Base-by-base conservation (phyloP, 2,329 filamentous ascomycete genomes). In the Chrysoporthe cubensis region DNA sequence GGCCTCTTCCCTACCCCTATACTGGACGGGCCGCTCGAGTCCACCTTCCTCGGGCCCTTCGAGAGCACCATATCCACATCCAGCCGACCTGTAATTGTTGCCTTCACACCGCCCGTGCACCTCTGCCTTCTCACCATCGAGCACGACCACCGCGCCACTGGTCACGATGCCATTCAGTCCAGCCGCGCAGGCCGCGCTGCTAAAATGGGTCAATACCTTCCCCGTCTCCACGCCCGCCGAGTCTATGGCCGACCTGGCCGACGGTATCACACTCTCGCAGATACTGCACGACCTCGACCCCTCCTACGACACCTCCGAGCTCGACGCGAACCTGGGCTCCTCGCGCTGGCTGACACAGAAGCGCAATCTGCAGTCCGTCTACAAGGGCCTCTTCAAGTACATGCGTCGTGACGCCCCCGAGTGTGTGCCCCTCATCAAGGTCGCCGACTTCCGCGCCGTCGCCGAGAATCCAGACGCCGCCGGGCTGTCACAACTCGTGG, bases 311-410 rank as follows among this genome's bases (percentile, higher is more conserved):
- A 81, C 83, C 42, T 79, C 81, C 0, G 81, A 86, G 69, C 83
- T 89, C 66, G 82, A 87, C 66, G 78, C 80, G 59, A 82, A 77
- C 69, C 76, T 80, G 59, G 77, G 80, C 64, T 78, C 79, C 42
- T 79, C 80, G 60, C 76, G 80, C 69, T 82, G 83, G 73, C 75
- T 85, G 67, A 79, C 81, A 83, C 97, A 97, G 80, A 89, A 93
- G 21, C 90, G 96, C 62, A 96, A 99, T 75, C 93, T 96, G 3
- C 97, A 99, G 77, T 91, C 93, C 1, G 89, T 96, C 26, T 86
- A 98, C 69, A 98, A 98, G 77, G 82, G 87, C 13, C 83, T 99
- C 2, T 94, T 96, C 3, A 97, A 97, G 76, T 88, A 87, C 73
- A 84, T 88, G 66, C 83, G 85, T 63, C 81, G 83, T 61, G 78